phyloP scores from a whole-genome alignment of 306 rosid species.

The Alnus rubra region DNA sequence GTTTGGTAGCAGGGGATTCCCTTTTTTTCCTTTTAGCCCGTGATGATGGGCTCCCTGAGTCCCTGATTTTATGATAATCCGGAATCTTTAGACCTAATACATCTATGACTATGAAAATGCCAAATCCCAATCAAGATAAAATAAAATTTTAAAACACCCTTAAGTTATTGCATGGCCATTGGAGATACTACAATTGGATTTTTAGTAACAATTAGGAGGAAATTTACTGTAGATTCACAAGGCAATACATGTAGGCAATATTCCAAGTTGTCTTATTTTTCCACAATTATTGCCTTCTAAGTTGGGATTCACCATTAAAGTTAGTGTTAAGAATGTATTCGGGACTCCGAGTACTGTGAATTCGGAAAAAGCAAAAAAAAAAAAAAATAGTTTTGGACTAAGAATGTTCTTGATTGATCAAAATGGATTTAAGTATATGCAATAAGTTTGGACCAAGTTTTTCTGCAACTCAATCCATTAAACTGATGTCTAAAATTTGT shows the following conservation, averaged over 20 bases:
- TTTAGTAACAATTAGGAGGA: neutral
- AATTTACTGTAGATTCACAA: neutral
- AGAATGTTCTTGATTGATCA: too few species aligned
- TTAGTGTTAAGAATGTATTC: too few species aligned
- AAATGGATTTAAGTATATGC: too few species aligned
- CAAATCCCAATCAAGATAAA: neutral
- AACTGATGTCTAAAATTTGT: too few species aligned
- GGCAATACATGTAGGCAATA: neutral
- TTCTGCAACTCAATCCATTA: too few species aligned
- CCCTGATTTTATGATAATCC: conserved; percentile 39
- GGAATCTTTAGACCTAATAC: neutral
- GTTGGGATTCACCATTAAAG: too few species aligned
- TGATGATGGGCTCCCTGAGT: conserved; percentile 51
- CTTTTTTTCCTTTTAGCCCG: conserved; percentile 37
- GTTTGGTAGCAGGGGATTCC: conserved; percentile 39
- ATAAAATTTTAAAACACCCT: conserved; percentile 4
- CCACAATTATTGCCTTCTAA: too few species aligned
- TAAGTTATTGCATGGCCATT: neutral
- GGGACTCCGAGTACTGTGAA: too few species aligned
- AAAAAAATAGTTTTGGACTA: too few species aligned
- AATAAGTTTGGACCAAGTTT: too few species aligned
- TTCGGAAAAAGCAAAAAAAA: too few species aligned
- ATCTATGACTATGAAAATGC: conserved; percentile 14
- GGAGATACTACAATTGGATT: neutral
- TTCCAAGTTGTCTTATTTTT: too few species aligned